A percentile compares a stretch with the other conserved stretches of the same genome.
Conservation (phyloP, 2,329 filamentous ascomycete genomes). For the Cordyceps javanica region DNA sequence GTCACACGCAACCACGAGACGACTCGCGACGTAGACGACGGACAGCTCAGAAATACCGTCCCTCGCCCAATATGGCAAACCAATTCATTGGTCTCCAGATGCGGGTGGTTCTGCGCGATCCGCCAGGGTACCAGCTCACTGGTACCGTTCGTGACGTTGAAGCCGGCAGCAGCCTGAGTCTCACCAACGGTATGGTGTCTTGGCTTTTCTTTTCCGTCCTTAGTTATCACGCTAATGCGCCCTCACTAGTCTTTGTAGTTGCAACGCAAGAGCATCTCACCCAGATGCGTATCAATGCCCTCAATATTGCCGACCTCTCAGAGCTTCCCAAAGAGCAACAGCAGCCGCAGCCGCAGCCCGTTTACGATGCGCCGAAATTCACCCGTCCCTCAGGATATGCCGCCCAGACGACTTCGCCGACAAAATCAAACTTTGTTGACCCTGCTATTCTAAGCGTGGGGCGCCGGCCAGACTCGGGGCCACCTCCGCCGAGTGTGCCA, state of each 20-base stretch:
- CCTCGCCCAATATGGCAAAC: constrained; percentile 38
- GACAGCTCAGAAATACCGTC: not conserved
- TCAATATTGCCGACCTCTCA: constrained; percentile 39
- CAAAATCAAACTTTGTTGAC: constrained; percentile 61
- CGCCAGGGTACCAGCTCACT: constrained; percentile 57
- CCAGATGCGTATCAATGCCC: constrained; percentile 40
- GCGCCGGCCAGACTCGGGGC: constrained; percentile 30
- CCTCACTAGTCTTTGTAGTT: constrained; percentile 31
- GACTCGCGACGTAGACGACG: not conserved
- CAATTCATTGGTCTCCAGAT: constrained; percentile 74
- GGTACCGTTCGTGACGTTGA: constrained; percentile 65
- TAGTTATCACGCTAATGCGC: not conserved
- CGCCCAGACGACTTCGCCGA: constrained; percentile 26
- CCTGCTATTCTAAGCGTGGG: constrained; percentile 73
- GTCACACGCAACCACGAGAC: not conserved
- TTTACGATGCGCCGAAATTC: constrained; percentile 22
- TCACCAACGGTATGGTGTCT: constrained; percentile 59
- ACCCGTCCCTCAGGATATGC: not conserved
- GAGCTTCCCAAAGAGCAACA: constrained; percentile 30
- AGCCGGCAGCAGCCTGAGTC: constrained; percentile 59
- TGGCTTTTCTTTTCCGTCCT: too few species aligned
- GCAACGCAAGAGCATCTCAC: constrained; percentile 36
- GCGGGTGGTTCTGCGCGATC: constrained; percentile 62
- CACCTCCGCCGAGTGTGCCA: constrained; percentile 19
- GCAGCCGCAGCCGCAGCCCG: constrained; percentile 20